These are phyloP conservation scores for Colletotrichum tropicicola DNA, from an alignment of 2,329 filamentous ascomycete species.

Conservation along the genomic window DNA sequence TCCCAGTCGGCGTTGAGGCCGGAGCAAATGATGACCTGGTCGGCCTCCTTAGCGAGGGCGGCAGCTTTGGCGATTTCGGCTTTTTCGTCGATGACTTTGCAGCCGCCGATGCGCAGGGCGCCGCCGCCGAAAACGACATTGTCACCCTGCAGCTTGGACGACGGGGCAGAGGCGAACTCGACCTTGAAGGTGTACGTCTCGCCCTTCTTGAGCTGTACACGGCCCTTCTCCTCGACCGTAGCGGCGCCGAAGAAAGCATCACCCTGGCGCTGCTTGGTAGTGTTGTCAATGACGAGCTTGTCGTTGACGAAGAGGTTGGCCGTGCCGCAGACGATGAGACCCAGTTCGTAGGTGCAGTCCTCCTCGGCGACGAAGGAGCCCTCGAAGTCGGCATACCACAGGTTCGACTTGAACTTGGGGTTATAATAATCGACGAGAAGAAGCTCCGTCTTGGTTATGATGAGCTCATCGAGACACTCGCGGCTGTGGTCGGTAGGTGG, in stretches of 20 bases:
- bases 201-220: conserved; percentile 65
- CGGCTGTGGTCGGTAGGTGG: conserved; percentile 57
- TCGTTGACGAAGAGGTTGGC: conserved; percentile 72
- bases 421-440: conserved; percentile 61
- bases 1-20: conserved; percentile 80
- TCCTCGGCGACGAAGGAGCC: conserved; percentile 68
- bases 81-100: conserved; percentile 64
- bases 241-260: conserved; percentile 73
- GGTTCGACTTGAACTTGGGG: conserved; percentile 57
- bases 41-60: conserved; percentile 71
- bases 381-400: conserved; percentile 71
- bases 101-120: conserved; percentile 69
- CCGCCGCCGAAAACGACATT: conserved; percentile 64
- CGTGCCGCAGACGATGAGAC: conserved; percentile 72
- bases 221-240: conserved; percentile 70
- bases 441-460: conserved; percentile 58
- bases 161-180: conserved; percentile 67
- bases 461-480: conserved; percentile 59
- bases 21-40: conserved; percentile 81
- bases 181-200: conserved; percentile 67
- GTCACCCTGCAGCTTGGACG: conserved; percentile 61
- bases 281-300: conserved; percentile 71
- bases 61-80: conserved; percentile 73
- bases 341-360: conserved; percentile 70
- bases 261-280: conserved; percentile 68